phyloP scores from a whole-genome alignment of 2,329 filamentous ascomycete species.

The Capronia americana region DNA sequence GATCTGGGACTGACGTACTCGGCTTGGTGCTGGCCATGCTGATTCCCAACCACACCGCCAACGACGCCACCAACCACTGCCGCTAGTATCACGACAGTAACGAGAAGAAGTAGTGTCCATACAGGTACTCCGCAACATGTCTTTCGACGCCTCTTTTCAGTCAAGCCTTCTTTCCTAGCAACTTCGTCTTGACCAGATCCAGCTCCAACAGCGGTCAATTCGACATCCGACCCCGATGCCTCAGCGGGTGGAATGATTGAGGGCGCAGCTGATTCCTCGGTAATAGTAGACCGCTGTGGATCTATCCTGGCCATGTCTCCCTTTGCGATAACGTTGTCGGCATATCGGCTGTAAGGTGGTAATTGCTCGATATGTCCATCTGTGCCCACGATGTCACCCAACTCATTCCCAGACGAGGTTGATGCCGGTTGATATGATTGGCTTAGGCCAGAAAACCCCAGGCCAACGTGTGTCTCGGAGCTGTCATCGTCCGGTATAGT shows the following conservation, averaged over 20 bases:
- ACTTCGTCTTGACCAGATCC: constrained; percentile 38
- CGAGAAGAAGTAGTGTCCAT: constrained; percentile 57
- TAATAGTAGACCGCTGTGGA: constrained; percentile 10
- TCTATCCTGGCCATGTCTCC: constrained; percentile 41
- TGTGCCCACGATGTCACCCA: constrained; percentile 83
- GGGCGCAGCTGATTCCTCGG: constrained; percentile 21
- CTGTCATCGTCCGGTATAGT: constrained; percentile 65
- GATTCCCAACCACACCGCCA: constrained; percentile 59
- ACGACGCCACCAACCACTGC: constrained; percentile 61
- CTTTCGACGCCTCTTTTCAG: constrained; percentile 50
- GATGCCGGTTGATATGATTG: constrained; percentile 72
- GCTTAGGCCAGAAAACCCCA: constrained; percentile 75
- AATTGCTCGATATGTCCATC: constrained; percentile 90
- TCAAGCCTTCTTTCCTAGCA: constrained; percentile 50
- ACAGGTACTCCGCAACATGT: constrained; percentile 60
- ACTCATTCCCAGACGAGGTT: constrained; percentile 77
- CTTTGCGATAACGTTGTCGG: constrained; percentile 73
- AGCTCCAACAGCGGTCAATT: constrained; percentile 35
- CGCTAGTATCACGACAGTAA: constrained; percentile 56
- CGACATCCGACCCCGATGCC: constrained; percentile 34
- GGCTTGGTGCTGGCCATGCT: constrained; percentile 40
- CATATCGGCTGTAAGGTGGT: constrained; percentile 89
- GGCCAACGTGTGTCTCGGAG: constrained; percentile 51
- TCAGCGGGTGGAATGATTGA: constrained; percentile 19
- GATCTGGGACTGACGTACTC: constrained; percentile 27